Conservation (phyloP, 2,329 filamentous ascomycete species). For the Ascochyta pisi region DNA sequence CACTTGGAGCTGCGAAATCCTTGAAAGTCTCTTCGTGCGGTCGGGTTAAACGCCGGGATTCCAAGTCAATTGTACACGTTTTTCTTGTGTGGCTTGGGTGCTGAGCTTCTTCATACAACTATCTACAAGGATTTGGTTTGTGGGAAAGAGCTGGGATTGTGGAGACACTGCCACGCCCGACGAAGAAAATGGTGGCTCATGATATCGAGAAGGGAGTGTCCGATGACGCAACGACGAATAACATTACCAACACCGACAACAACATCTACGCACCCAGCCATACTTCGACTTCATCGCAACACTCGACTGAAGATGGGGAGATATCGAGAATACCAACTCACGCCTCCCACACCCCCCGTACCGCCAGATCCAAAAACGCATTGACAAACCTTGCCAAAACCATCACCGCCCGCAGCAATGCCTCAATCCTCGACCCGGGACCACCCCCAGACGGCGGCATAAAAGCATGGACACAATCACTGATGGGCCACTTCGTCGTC, state of each 20-base stretch:
- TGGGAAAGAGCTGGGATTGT: neutral
- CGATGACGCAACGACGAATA: conserved; percentile 1
- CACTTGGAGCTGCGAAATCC: neutral
- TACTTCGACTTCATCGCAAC: conserved; percentile 1
- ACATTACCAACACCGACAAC: conserved; percentile 8
- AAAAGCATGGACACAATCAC: conserved; percentile 47
- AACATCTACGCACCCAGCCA: conserved; percentile 14
- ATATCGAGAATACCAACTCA: conserved; percentile 26
- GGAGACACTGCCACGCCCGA: neutral
- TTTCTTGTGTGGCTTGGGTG: neutral
- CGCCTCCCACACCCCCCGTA: conserved; percentile 10
- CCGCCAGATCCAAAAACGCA: conserved; percentile 16
- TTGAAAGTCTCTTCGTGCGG: neutral
- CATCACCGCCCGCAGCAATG: conserved; percentile 43
- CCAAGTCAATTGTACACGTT: neutral
- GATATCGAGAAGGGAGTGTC: conserved; percentile 27
- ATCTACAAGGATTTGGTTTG: neutral
- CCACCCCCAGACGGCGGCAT: conserved; percentile 49
- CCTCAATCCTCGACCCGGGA: conserved; percentile 42
- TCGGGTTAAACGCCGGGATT: conserved; percentile 4
- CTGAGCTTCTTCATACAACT: neutral
- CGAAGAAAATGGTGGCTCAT: conserved; percentile 10
- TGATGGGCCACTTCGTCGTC: conserved; percentile 48
- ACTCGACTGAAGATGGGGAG: conserved; percentile 8
- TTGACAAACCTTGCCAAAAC: conserved; percentile 32